phyloP scores from a whole-genome alignment of 306 rosid species.

The Acacia acuminata region DNA sequence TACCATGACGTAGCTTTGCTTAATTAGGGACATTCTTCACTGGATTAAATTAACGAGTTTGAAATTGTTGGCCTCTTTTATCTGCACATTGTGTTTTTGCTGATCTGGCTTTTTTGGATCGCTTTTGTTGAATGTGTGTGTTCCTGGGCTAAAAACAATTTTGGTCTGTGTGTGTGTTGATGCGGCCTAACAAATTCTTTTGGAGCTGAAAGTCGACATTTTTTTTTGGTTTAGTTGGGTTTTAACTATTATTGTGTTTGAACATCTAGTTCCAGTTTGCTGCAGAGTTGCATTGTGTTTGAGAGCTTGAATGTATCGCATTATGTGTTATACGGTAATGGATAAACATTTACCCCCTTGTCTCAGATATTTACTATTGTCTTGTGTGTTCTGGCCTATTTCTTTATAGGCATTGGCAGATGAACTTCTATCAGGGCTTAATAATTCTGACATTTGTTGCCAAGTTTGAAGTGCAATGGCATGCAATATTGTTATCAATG shows the following conservation, averaged over 20 bases:
- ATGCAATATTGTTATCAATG: neutral
- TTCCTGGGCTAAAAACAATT: neutral
- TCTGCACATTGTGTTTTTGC: slow-evolving; percentile 16
- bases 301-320: no score
- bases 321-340: neutral
- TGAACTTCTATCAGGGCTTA: neutral
- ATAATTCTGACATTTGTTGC: no score
- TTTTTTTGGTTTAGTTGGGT: neutral
- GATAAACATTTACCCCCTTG: neutral
- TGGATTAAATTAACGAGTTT: slow-evolving; percentile 1
- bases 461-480: no score
- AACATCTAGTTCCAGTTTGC: no score
- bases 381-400: neutral
- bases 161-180: neutral
- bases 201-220: neutral
- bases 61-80: neutral
- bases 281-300: no score
- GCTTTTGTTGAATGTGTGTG: neutral
- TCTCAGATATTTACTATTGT: neutral
- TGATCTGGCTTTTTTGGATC: slow-evolving; percentile 8
- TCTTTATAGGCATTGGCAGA: neutral
- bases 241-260: no score
- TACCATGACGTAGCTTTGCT: neutral
- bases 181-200: neutral
- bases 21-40: neutral